Evolutionary conservation across 1,284 basidiomycete species (phyloP).

Genomic region (Coniferiporia weirii): DNA sequence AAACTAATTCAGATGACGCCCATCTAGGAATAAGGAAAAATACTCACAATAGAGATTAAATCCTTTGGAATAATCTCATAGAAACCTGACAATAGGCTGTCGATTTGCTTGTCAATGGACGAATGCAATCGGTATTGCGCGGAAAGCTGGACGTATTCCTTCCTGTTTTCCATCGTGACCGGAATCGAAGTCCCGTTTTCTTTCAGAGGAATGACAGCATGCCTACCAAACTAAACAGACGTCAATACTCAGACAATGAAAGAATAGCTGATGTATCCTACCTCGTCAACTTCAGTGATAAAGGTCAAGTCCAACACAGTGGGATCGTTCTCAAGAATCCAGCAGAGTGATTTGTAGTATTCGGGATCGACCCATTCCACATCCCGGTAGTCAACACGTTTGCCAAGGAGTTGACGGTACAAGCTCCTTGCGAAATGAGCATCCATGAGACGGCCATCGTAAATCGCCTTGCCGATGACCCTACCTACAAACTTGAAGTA

Average conservation of each 20-base stretch:
- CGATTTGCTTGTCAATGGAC: constrained; percentile 96
- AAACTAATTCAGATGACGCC: constrained; percentile 23
- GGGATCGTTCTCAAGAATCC: constrained; percentile 91
- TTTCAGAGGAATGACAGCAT: constrained; percentile 82
- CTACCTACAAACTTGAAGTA: constrained; percentile 99
- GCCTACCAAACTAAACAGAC: constrained; percentile 73
- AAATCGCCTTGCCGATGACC: constrained; percentile 94
- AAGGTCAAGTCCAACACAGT: constrained; percentile 82
- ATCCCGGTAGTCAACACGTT: constrained; percentile 89
- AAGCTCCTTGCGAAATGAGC: constrained; percentile 96
- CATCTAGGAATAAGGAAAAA: background rate
- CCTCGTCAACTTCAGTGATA: constrained; percentile 89
- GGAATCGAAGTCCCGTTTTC: constrained; percentile 74
- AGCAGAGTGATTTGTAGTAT: constrained; percentile 89
- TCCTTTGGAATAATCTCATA: constrained; percentile 94
- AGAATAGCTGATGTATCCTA: constrained; percentile 33
- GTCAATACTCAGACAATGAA: constrained; percentile 5
- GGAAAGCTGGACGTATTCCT: constrained; percentile 92
- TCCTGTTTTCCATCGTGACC: constrained; percentile 94
- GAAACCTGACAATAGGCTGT: constrained; percentile 87
- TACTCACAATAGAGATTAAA: constrained; percentile 68
- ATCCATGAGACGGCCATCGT: constrained; percentile 92
- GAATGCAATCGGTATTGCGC: constrained; percentile 90
- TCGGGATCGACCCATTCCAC: constrained; percentile 97
- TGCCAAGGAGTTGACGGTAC: constrained; percentile 89